Evolutionary conservation across 805 yeast species (phyloP), one percentile per base, ranked within the genome.

Genomic region (Osmozyma mogii): DNA sequence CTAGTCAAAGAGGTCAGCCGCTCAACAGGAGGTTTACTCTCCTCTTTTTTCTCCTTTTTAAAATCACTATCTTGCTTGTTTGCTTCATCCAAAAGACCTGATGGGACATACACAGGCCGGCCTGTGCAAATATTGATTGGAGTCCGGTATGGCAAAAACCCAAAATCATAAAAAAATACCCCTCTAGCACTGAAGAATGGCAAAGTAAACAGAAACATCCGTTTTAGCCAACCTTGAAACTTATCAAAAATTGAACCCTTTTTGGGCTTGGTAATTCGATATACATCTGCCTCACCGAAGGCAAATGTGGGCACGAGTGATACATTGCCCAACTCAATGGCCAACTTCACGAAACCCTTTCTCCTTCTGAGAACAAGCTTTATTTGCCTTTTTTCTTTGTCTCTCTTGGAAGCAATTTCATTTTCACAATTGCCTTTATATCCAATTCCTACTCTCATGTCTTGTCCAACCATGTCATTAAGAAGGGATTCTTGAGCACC

Each of bases 131-230:
- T 66, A 38, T 83, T 68, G 32, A 92, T 78, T 3, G 84, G 84
- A 30, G 78, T 71, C 41, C 96, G 67, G 51, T 74, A 88, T 2
- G 98, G 97, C 34, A 92, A 55, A 17, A 92, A 57, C 0, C 98
- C 98, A 58, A 82, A 84, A 50, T 87, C 95, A 45, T 88, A 84
- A 46, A 89, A 84, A 57, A 89, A 88, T 1, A 92, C 65, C 0
- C 97, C 96, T 25, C 97, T 65, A 1, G 96, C 96, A 50, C 84
- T 79, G 58, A 92, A 82, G 28, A 92, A 72, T 1, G 98, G 98
- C 4, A 92, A 47, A 0, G 98, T 88, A 55, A 89, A 89, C 1
- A 89, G 92, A 30, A 77, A 68, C 21, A 58, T 65, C 17, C 61
- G 61, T 45, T 92, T 89, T 47, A 89, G 50, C 75, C 84, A 73